Evolutionary conservation across 2,329 filamentous ascomycete species (phyloP).

Genomic region (Penicillium brevicompactum): DNA sequence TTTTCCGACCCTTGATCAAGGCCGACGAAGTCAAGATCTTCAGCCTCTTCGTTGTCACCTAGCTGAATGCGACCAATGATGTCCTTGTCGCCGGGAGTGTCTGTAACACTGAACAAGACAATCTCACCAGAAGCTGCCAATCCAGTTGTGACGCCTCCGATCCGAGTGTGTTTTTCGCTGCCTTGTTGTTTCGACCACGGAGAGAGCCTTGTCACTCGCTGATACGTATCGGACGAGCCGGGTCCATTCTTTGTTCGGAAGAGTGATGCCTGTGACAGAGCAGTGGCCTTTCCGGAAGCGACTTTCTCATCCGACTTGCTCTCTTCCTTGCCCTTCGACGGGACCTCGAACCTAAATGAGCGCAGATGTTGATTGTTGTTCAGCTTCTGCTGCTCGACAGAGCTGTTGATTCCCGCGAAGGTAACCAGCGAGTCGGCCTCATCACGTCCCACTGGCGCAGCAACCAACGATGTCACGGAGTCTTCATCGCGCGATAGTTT

Average conservation of each 20-base stretch:
- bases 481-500: slow-evolving; percentile 83
- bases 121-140: slow-evolving; percentile 76
- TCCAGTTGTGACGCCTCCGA: slow-evolving; percentile 79
- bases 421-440: slow-evolving; percentile 50
- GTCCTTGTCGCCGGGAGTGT: slow-evolving; percentile 53
- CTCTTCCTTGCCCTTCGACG: slow-evolving; percentile 38
- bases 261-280: slow-evolving; percentile 54
- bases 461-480: slow-evolving; percentile 79
- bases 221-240: slow-evolving; percentile 56
- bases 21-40: slow-evolving; percentile 47
- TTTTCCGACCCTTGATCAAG: slow-evolving; percentile 27
- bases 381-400: slow-evolving; percentile 68
- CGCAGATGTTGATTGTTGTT: slow-evolving; percentile 85
- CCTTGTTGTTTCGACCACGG: slow-evolving; percentile 44
- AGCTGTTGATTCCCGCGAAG: slow-evolving; percentile 84
- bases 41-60: slow-evolving; percentile 54
- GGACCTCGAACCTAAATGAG: slow-evolving; percentile 66
- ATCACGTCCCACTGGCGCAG: slow-evolving; percentile 60
- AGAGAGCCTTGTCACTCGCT: slow-evolving; percentile 60
- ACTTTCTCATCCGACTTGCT: slow-evolving; percentile 14
- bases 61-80: slow-evolving; percentile 58
- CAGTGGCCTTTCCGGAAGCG: slow-evolving; percentile 39
- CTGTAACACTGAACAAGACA: slow-evolving; percentile 72
- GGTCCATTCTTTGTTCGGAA: slow-evolving; percentile 46
- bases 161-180: slow-evolving; percentile 58